Percentiles rank a stretch among this genome's conserved stretches.
These are phyloP conservation scores for Mychonastes homosphaera DNA, from an alignment of 139 green algal genomes.

Conservation along the genomic window DNA sequence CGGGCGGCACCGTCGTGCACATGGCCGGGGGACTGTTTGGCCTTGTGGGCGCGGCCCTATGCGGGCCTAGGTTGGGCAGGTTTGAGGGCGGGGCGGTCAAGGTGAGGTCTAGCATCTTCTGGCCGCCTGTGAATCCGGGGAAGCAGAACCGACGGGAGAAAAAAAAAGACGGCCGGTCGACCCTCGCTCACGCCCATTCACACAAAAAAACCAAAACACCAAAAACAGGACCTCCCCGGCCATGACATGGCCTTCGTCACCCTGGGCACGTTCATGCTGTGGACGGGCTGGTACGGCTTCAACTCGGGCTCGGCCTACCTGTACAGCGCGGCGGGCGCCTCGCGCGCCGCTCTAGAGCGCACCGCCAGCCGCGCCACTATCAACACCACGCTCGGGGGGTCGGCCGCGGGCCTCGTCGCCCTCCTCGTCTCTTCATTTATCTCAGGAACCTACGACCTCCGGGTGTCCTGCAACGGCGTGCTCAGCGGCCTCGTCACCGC, in stretches of 20 bases:
- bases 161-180: too few species aligned
- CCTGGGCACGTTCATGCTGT: constrained; percentile 35
- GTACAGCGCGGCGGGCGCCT: constrained; percentile 3
- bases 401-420: constrained; percentile 8
- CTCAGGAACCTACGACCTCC: constrained; percentile 32
- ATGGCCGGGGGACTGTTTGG: constrained; percentile 29
- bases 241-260: constrained; percentile 33
- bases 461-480: constrained; percentile 30
- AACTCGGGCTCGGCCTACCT: constrained; percentile 37
- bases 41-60: constrained; percentile 23
- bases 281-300: constrained; percentile 40
- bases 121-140: too few species aligned
- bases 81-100: constrained; percentile 26
- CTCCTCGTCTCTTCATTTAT: constrained; percentile 22
- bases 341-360: not conserved
- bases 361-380: constrained; percentile 17
- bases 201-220: too few species aligned
- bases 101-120: not conserved
- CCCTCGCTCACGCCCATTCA: too few species aligned
- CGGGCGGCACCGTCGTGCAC: constrained; percentile 32
- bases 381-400: constrained; percentile 31
- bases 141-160: too few species aligned
- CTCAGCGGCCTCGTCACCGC: constrained; percentile 28
- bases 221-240: too few species aligned
- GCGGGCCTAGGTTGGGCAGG: constrained; percentile 29